Conservation (phyloP, 345 rosid genomes). For the Cardamine resedifolia region DNA sequence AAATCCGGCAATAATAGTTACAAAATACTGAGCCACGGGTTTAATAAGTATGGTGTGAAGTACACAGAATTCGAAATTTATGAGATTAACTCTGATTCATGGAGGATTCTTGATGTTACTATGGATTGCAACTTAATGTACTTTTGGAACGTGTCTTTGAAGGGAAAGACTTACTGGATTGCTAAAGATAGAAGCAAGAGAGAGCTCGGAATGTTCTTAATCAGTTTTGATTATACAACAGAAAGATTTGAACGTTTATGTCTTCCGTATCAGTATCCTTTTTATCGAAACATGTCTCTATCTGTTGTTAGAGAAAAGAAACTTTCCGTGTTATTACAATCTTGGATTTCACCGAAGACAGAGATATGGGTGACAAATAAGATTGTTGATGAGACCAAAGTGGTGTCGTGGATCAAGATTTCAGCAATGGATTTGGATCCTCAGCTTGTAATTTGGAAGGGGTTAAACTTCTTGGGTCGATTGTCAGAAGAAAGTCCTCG, state of each 20-base stretch:
- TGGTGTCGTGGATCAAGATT: no score
- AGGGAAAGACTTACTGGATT: constrained; percentile 12
- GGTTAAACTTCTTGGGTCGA: no score
- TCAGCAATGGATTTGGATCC: no score
- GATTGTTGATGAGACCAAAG: background rate
- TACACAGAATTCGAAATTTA: background rate
- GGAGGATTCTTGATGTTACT: background rate
- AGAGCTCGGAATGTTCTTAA: background rate
- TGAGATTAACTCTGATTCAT: background rate
- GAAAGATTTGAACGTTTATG: background rate
- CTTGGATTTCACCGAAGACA: rapidly evolving
- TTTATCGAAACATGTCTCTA: background rate
- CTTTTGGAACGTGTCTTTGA: background rate
- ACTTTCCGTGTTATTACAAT: background rate
- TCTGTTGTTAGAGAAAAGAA: constrained; percentile 3
- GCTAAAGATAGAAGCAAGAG: background rate
- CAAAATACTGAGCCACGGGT: background rate
- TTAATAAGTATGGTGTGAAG: no score
- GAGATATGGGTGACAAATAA: constrained; percentile 10
- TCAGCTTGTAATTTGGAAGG: no score
- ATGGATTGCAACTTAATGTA: background rate
- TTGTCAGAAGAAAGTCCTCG: no score
- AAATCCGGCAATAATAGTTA: background rate
- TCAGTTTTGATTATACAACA: constrained; percentile 17
- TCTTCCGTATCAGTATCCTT: background rate